Evolutionary conservation across 2,329 filamentous ascomycete species (phyloP).

Genomic region (Fusarium verticillioides): DNA sequence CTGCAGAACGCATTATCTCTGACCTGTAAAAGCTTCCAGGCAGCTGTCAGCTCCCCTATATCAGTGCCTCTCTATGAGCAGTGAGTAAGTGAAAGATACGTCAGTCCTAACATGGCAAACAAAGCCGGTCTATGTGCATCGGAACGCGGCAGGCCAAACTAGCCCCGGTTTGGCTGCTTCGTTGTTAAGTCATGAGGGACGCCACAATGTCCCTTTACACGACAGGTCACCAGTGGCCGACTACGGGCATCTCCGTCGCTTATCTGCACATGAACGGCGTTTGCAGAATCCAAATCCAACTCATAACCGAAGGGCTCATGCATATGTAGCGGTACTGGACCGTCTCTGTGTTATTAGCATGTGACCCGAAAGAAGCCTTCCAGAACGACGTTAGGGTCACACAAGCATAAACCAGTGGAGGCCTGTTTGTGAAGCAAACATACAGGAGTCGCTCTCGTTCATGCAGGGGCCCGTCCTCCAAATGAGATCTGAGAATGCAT

Average conservation of each 20-base stretch:
- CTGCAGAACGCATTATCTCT: not conserved
- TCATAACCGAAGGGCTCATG: slow-evolving; percentile 1
- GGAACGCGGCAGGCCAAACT: slow-evolving; percentile 15
- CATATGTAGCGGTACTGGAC: slow-evolving; percentile 10
- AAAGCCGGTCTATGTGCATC: slow-evolving; percentile 4
- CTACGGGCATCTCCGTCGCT: slow-evolving; percentile 44
- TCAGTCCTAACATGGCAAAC: slow-evolving; percentile 22
- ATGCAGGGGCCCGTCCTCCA: slow-evolving; percentile 22
- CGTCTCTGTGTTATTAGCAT: slow-evolving; percentile 3
- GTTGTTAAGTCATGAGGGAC: slow-evolving; percentile 15
- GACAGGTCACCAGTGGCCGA: slow-evolving; percentile 18
- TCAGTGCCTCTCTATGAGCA: not conserved
- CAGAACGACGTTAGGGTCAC: slow-evolving; percentile 32
- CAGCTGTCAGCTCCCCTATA: not conserved
- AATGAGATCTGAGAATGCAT: slow-evolving; percentile 18
- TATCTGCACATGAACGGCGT: slow-evolving; percentile 40
- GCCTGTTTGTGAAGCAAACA: slow-evolving; percentile 13
- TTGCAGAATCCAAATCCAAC: slow-evolving; percentile 4
- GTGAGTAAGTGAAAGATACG: not conserved
- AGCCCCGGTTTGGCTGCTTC: slow-evolving; percentile 1
- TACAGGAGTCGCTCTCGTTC: not conserved
- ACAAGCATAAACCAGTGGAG: slow-evolving; percentile 7
- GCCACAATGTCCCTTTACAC: slow-evolving; percentile 31
- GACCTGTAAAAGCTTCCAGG: not conserved
- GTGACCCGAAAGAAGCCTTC: slow-evolving; percentile 35